Conservation (phyloP, 139 green algal species). For the Picochlorum sp. region DNA sequence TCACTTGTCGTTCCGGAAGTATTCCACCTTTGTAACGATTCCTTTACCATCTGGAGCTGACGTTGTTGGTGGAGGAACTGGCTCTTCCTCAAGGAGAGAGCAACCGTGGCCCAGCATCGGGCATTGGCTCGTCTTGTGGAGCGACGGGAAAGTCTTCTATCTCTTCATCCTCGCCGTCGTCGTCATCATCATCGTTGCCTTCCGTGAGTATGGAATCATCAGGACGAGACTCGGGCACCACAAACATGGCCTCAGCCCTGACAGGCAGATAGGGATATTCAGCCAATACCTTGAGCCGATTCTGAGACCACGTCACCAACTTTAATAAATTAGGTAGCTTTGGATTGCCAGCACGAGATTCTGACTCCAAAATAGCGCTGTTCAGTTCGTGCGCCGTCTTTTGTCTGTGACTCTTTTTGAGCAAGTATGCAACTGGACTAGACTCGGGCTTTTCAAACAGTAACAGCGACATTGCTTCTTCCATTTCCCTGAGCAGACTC, state of each 20-base stretch:
- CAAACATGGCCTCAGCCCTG: no score
- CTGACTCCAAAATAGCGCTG: constrained; percentile 75
- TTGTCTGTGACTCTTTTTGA: constrained; percentile 79
- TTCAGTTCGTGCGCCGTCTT: constrained; percentile 92
- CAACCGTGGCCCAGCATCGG: no score
- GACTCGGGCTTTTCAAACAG: constrained; percentile 72
- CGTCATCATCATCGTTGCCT: no score
- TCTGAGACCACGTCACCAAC: constrained; percentile 59
- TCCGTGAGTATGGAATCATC: no score
- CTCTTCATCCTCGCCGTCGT: no score
- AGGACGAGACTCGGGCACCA: no score
- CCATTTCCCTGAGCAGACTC: constrained; percentile 81
- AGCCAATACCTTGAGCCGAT: no score
- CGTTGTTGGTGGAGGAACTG: constrained; percentile 46
- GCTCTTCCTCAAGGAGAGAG: constrained; percentile 49
- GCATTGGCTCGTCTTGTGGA: no score
- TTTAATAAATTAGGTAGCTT: constrained; percentile 68
- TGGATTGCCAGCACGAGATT: constrained; percentile 65
- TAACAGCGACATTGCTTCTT: constrained; percentile 88
- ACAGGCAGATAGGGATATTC: no score
- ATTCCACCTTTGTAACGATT: constrained; percentile 81
- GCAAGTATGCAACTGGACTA: constrained; percentile 71
- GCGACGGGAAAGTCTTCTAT: no score
- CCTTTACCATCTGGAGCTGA: constrained; percentile 79
- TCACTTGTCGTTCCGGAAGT: constrained; percentile 82